Evolutionary conservation across 768 basidiomycete genomes (phyloP), one percentile per base, ranked within the genome.

Genomic region (Mycena alexandri): DNA sequence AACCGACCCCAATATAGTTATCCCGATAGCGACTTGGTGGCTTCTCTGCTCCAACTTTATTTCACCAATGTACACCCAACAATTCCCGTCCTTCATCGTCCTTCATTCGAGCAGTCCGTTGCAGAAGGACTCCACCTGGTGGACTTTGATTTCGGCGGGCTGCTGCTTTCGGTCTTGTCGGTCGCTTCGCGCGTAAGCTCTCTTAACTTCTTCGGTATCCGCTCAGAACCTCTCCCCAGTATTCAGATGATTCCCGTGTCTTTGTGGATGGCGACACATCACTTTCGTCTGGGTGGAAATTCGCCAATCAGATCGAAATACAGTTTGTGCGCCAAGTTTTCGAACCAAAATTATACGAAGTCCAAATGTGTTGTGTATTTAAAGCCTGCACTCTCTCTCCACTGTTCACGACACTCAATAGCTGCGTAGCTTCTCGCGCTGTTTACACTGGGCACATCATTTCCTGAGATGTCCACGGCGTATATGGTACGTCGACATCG

Each of bases 151-250:
- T 90, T 90, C 67, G 79, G 78, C 2, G 75, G 75, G 8, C 34
- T 54, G 5, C 79, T 89, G n/a, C 74, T 89, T 21, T 77, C 85
- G 61, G 77, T 87, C 0, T 85, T 85, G 73, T 89, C 88, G 2
- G 76, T 85, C 63, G 89, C 83, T 13, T 74, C 85, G 7, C 80
- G 87, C 36, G 82, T 46, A 19, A 21, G 29, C 16, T 38, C 38
- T 38, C 16, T 2, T 11, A 34, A 77, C 84, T 66, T 84, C 3
- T n/a, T 6, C 3, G 16, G 9, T 2, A 10, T 2, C 21, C 19
- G 1, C 14, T 38, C 42, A 25, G 34, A 29, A 38, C 38, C 10
- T 14, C 12, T 41, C 17, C 29, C 12, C 78, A 87, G 51, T 87
- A 78, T 67, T 79, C 82, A 29, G 78, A 86, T 63, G 87, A 89